Base-by-base conservation (phyloP, 805 yeast genomes). In the Scheffersomyces amazonensis region DNA sequence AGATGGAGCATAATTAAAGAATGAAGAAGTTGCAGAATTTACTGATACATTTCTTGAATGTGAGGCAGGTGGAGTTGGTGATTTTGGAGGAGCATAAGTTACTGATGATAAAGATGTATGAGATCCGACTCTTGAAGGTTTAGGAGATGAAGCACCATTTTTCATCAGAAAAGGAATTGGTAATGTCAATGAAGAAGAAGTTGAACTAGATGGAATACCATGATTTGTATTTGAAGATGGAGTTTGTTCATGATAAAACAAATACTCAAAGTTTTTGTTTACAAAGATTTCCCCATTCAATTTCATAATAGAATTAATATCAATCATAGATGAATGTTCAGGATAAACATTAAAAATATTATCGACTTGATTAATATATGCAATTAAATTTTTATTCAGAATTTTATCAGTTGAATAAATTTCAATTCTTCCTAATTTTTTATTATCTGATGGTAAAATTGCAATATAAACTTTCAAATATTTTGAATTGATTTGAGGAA, bases 311-410 rank as follows among this genome's bases (percentile, higher is more conserved):
- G 83, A 68, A 41, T 80, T 78, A 41, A 66, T 57, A 45, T 80
- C 82, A 44, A 81, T 78, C 62, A 78, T 72, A 24, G 64, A 73
- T 31, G 77, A 70, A 40, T 67, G 71, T 44, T 75, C 80, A 0
- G 87, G 85, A 49, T 75, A 81, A 6, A 80, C 71, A n/a, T 81
- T 74, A 53, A 67, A 76, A 35, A 73, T 69, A 32, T 71, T 63
- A 27, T 65, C 55, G 13, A 75, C 71, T 33, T 60, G 54, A 11
- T 71, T 59, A 21, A 80, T 61, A 18, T 78, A 64, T 28, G 78
- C 73, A 35, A 81, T 60, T 49, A 81, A 61, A 47, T 69, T 61
- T 52, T 75, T 79, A 53, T 78, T 78, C 12, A 61, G 43, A 18
- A 72, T 62, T 47, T 69, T 76, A 13, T 73, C 73, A 7, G 71